Evolutionary conservation across 2,329 filamentous ascomycete species (phyloP), one percentile per base, ranked within the genome.

Genomic region (Camptophora hylomeconis): DNA sequence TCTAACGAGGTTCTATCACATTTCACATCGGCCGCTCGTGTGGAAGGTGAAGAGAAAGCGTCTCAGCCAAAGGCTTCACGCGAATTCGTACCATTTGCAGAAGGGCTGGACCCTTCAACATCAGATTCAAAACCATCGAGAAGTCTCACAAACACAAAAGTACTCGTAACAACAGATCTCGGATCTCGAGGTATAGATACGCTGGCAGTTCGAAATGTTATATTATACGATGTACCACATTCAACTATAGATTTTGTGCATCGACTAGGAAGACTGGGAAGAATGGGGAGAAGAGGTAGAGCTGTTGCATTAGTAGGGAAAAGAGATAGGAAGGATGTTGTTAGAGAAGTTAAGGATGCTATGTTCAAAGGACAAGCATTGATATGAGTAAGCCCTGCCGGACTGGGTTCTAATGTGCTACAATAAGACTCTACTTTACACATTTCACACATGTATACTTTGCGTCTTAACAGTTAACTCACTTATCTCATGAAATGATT

Each of bases 191-290:
- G 89, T 38, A 93, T 98, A 45, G 89, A 98, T 53, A 98, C 89
- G 0, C 58, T 94, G 17, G 79, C 82, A 11, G 87, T 95, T 11
- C 71, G 81, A 33, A 82, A 92, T 42, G 89, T 98, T 29, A 77
- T 98, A 31, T 60, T 98, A 15, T 95, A 93, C 53, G 84, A 98
- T 51, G 87, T 98, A n/a, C 89, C 89, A 4, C 87, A 95, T 50
- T 92, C 82, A 0, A 92, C 84, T 0, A 92, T 98, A 36, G 92
- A 98, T 54, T 98, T 98, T 47, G 94, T 98, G 47, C 92, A 98
- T 55, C 78, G 92, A 10, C 71, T 95, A 4, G 89, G 89, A 10
- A 71, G 89, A 33, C 83, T 89, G 2, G 89, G 89, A 0, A 72
- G 89, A 18, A 95, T 95, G 83, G 84, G 84, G 3, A 71, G 84